These are phyloP conservation scores for Madurella fahalii DNA, from an alignment of 2,329 filamentous ascomycete genomes.

Conservation along the genomic window DNA sequence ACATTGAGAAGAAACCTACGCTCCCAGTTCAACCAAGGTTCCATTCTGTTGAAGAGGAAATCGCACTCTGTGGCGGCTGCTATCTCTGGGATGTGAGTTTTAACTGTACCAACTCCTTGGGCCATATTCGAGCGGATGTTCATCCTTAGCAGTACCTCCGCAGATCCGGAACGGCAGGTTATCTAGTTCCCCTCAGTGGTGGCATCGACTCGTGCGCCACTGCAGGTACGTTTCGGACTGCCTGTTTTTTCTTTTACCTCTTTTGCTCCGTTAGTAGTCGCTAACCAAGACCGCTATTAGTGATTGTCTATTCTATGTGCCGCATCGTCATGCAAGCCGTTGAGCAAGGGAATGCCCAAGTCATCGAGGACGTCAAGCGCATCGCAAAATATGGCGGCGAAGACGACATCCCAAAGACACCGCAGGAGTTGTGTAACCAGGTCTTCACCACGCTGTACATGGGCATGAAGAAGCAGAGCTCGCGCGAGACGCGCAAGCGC, in stretches of 20 bases:
- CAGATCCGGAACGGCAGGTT: constrained; percentile 46
- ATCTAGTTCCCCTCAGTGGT: constrained; percentile 54
- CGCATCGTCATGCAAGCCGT: constrained; percentile 52
- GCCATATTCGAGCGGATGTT: background rate
- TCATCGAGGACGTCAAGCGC: constrained; percentile 37
- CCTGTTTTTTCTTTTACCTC: background rate
- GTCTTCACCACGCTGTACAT: constrained; percentile 58
- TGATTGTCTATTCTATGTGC: constrained; percentile 48
- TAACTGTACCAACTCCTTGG: too few species aligned
- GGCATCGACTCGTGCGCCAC: constrained; percentile 57
- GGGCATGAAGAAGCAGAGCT: constrained; percentile 65
- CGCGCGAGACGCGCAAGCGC: constrained; percentile 61
- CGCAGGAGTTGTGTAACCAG: constrained; percentile 55
- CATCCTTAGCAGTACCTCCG: constrained; percentile 44
- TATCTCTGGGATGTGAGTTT: constrained; percentile 48
- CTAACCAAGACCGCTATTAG: constrained; percentile 1
- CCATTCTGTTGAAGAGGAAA: constrained; percentile 62
- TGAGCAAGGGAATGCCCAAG: constrained; percentile 37
- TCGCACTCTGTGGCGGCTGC: constrained; percentile 59
- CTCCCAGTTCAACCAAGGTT: constrained; percentile 44
- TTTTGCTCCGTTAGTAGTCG: constrained; percentile 12
- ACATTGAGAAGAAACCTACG: constrained; percentile 28
- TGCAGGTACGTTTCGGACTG: constrained; percentile 9
- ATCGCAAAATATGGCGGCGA: constrained; percentile 30
- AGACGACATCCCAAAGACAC: constrained; percentile 44